Percentiles rank a stretch among this genome's conserved stretches.
Conservation (phyloP, 1,284 basidiomycete genomes). For the Ustilago vetiveriae region DNA sequence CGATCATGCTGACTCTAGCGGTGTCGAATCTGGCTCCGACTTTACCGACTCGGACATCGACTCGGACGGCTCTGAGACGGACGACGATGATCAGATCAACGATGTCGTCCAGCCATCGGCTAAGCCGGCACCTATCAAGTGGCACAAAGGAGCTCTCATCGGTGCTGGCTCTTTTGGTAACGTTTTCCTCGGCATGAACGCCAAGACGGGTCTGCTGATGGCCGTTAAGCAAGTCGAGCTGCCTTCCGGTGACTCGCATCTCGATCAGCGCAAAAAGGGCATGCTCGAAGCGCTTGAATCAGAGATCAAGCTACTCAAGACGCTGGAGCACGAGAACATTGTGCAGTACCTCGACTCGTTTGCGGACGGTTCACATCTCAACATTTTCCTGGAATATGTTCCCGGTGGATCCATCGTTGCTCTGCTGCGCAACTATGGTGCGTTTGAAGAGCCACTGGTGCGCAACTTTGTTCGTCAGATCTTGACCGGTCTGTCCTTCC, state of each 20-base stretch:
- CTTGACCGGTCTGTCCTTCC: slow-evolving; percentile 86
- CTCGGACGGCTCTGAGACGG: slow-evolving; percentile 33
- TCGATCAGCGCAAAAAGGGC: slow-evolving; percentile 90
- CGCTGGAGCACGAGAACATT: slow-evolving; percentile 94
- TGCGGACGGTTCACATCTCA: slow-evolving; percentile 73
- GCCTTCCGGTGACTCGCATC: slow-evolving; percentile 83
- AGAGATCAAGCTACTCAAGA: slow-evolving; percentile 95
- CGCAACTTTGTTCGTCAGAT: slow-evolving; percentile 95
- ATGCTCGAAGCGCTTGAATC: slow-evolving; percentile 95
- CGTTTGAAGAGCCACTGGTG: slow-evolving; percentile 93
- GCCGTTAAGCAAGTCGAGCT: slow-evolving; percentile 99
- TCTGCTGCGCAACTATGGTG: slow-evolving; percentile 89
- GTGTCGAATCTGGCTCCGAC: slow-evolving; percentile 51
- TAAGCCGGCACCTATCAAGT: slow-evolving; percentile 77
- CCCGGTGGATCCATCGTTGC: slow-evolving; percentile 97
- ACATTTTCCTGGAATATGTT: slow-evolving; percentile 99
- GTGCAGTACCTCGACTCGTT: slow-evolving; percentile 83
- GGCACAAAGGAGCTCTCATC: slow-evolving; percentile 98
- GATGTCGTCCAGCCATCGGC: slow-evolving; percentile 23
- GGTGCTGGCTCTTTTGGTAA: slow-evolving; percentile 77
- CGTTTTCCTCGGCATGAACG: slow-evolving; percentile 90
- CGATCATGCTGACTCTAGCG: slow-evolving; percentile 32
- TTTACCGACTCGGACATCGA: slow-evolving; percentile 29
- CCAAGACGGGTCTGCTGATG: slow-evolving; percentile 91
- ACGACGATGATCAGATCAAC: slow-evolving; percentile 19